A percentile compares a stretch with the other conserved stretches of the same genome.
These are phyloP conservation scores for Fusarium sp. DNA, from an alignment of 2,329 filamentous ascomycete genomes.

Conservation along the genomic window DNA sequence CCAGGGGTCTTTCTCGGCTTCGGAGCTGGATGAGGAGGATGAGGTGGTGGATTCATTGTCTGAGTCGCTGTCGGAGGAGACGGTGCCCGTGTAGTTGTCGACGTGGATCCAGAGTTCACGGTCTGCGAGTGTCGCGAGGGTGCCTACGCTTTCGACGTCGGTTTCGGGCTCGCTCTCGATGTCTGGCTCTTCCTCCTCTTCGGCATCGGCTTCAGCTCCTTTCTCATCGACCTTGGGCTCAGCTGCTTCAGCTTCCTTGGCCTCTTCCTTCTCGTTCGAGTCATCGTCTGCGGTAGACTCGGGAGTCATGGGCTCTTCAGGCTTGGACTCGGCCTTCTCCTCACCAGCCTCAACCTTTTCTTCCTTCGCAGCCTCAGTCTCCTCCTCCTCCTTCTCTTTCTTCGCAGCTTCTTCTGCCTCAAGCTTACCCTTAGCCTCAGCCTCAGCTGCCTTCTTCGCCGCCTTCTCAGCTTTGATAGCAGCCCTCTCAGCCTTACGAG, in stretches of 20 bases:
- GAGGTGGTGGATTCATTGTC: background rate
- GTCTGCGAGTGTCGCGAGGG: slow-evolving; percentile 53
- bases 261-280: background rate
- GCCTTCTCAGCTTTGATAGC: slow-evolving; percentile 28
- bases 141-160: slow-evolving; percentile 45
- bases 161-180: slow-evolving; percentile 26
- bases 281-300: slow-evolving; percentile 24
- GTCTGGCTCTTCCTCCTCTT: background rate
- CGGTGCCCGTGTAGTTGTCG: slow-evolving; percentile 21
- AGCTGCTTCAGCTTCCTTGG: background rate
- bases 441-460: slow-evolving; percentile 30
- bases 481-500: slow-evolving; percentile 29
- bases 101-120: slow-evolving; percentile 50
- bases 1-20: slow-evolving; percentile 67
- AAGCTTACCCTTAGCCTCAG: background rate
- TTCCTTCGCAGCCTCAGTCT: background rate
- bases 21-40: slow-evolving; percentile 59
- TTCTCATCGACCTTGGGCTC: background rate
- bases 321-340: slow-evolving; percentile 11
- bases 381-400: slow-evolving; percentile 21
- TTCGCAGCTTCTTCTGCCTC: slow-evolving; percentile 41
- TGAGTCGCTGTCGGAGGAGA: slow-evolving; percentile 6
- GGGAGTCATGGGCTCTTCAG: slow-evolving; percentile 32
- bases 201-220: background rate
- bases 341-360: background rate